Base-by-base conservation (phyloP, 331 rosid genomes). In the Cydonia oblonga region DNA sequence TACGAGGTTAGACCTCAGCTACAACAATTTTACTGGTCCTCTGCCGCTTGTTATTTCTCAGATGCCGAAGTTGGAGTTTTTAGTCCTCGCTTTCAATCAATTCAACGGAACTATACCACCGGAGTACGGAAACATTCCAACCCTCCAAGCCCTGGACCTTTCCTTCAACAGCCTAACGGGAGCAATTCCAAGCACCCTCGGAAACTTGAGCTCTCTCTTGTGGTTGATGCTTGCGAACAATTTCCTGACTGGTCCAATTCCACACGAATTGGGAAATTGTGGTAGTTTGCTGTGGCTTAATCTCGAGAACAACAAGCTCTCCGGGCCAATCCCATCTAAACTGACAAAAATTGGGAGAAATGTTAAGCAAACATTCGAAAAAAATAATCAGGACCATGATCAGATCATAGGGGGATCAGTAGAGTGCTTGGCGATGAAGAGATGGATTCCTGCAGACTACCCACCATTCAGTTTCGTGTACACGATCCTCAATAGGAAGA, bases 391-490 rank as follows among this genome's bases (percentile, higher is more conserved):
- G 40, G 38, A 25, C 71, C 54, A n/a, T 13, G 74, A 54, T 12
- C 14, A n/a, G 63, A 58, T 88, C 64, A 6, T 73, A 3, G 88
- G 88, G 2, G 99, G 91, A 20, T 87, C 97, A 1, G 96, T 96
- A 32, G 99, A 95, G 79, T 95, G 99, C 68, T 68, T 84, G 35
- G 83, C 92, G 42, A 91, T 95, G 96, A 88, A 0, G 82, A 88
- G 97, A 84, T 95, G 99, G 99, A 85, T 95, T 44, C 99, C 99
- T 40, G 99, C 96, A 72, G 84, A 95, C 70, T 95, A 91, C 81
- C 93, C 99, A 77, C 99, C 97, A 58, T 95, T 91, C 85, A 91
- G 84, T 58, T 95, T 91, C 81, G 88, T 74, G 32, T 89, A 95
- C 65, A 73, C 71, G 53, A 81, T 95, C 44, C 90, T 95, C 9